phyloP scores from a whole-genome alignment of 495 filamentous ascomycete species.

The Astrothelium subdiscretum region DNA sequence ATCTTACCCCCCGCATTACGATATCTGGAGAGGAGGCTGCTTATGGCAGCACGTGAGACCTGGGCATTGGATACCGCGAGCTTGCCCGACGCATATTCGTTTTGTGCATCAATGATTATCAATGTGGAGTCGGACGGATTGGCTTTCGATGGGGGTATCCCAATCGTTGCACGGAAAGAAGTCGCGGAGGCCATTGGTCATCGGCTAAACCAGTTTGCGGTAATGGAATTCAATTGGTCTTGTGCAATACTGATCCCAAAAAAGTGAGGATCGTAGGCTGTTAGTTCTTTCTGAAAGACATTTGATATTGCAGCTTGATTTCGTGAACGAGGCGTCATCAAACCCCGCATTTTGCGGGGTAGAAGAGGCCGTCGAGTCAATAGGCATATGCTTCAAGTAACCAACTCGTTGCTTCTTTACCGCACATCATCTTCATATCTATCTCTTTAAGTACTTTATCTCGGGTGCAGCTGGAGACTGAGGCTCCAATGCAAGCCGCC shows the following conservation, averaged over 20 bases:
- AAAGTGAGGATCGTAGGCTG: too few relatives aligned
- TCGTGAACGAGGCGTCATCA: background rate
- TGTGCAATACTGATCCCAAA: too few relatives aligned
- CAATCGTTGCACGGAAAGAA: conserved; percentile 41
- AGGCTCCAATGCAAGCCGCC: background rate
- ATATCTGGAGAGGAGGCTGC: conserved; percentile 40
- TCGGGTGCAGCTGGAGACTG: background rate
- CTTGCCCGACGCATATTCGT: conserved; percentile 45
- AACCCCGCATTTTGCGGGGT: background rate
- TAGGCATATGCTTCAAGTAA: too few relatives aligned
- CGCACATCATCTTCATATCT: background rate
- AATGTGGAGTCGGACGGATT: conserved; percentile 41
- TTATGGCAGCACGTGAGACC: conserved; percentile 36
- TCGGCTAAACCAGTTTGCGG: background rate
- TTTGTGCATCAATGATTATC: conserved; percentile 55
- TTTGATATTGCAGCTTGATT: background rate
- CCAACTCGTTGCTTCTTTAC: background rate
- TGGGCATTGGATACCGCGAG: conserved; percentile 40
- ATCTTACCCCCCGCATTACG: conserved; percentile 37
- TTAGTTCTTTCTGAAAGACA: background rate
- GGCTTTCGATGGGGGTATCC: conserved; percentile 37
- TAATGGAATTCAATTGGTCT: background rate
- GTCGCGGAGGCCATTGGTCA: conserved; percentile 20
- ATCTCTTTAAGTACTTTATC: background rate
- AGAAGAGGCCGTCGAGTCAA: background rate